Evolutionary conservation across 2,329 filamentous ascomycete species (phyloP).

Genomic region (Trichophyton mentagrophytes): DNA sequence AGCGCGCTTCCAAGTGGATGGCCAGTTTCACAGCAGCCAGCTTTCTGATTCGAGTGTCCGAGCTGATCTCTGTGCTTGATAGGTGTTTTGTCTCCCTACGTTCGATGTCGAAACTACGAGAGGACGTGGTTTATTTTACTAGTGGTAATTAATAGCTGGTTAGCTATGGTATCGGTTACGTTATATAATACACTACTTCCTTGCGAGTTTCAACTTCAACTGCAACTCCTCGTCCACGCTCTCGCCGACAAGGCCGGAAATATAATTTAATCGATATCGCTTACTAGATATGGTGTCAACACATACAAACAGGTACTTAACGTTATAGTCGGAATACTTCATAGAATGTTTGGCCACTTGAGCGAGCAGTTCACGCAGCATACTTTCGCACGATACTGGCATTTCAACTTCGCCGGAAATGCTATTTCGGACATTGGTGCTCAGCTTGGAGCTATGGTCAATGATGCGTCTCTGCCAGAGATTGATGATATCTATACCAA

Average conservation of each 20-base stretch:
- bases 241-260: too few species aligned
- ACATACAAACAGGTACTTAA: neutral
- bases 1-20: neutral
- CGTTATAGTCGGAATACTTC: neutral
- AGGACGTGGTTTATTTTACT: neutral
- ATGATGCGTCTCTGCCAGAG: too few species aligned
- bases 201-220: too few species aligned
- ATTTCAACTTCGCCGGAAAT: too few species aligned
- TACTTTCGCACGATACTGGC: too few species aligned
- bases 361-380: too few species aligned
- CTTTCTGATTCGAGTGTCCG: neutral
- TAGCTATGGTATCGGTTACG: neutral
- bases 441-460: too few species aligned
- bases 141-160: neutral
- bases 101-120: neutral
- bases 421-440: too few species aligned
- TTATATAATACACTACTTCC: neutral
- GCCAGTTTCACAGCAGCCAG: neutral
- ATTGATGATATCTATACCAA: too few species aligned
- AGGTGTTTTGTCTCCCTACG: neutral
- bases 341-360: neutral
- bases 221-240: too few species aligned
- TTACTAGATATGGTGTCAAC: too few species aligned
- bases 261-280: too few species aligned
- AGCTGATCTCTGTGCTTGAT: neutral